phyloP scores from a whole-genome alignment of 1,284 basidiomycete species.

The Retiboletus flavoniger region DNA sequence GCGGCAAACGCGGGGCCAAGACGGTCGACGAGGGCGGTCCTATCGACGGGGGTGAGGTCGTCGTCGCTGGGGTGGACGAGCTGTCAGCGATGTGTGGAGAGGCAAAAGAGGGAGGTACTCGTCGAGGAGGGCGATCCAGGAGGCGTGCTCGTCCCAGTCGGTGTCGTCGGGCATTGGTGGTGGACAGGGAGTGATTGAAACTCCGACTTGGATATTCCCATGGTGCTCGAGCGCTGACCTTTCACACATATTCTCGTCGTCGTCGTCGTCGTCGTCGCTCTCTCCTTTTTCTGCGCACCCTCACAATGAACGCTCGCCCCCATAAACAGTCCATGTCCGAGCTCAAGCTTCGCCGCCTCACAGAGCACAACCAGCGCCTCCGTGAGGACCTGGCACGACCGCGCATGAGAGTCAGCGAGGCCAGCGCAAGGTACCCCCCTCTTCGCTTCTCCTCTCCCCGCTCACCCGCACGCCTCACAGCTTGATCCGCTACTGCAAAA shows the following conservation, averaged over 20 bases:
- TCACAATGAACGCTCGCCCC: constrained; percentile 50
- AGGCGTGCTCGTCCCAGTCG: constrained; percentile 32
- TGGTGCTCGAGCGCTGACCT: not conserved
- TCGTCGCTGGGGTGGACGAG: constrained; percentile 18
- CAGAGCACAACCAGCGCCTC: constrained; percentile 77
- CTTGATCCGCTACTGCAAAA: constrained; percentile 73
- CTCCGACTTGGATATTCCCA: constrained; percentile 27
- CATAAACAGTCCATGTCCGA: constrained; percentile 76
- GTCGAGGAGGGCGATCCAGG: constrained; percentile 31
- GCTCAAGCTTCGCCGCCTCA: constrained; percentile 77
- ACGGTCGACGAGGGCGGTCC: constrained; percentile 26
- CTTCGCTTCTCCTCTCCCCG: not conserved
- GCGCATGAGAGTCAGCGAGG: constrained; percentile 74
- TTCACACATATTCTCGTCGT: not conserved
- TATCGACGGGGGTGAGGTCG: constrained; percentile 12
- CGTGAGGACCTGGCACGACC: constrained; percentile 76
- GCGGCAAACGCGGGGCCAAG: constrained; percentile 27
- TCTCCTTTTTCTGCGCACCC: constrained; percentile 7
- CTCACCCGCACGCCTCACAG: constrained; percentile 42
- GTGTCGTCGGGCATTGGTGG: constrained; percentile 14
- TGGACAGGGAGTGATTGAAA: constrained; percentile 18
- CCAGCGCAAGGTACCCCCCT: constrained; percentile 59
- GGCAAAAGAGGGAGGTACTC: constrained; percentile 17
- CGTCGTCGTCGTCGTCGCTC: constrained; percentile 7
- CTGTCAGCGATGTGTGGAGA: constrained; percentile 1